Percentiles rank a stretch among this genome's conserved stretches.
Evolutionary conservation across 2,329 filamentous ascomycete genomes (phyloP).

Genomic region (Venturia asperata): DNA sequence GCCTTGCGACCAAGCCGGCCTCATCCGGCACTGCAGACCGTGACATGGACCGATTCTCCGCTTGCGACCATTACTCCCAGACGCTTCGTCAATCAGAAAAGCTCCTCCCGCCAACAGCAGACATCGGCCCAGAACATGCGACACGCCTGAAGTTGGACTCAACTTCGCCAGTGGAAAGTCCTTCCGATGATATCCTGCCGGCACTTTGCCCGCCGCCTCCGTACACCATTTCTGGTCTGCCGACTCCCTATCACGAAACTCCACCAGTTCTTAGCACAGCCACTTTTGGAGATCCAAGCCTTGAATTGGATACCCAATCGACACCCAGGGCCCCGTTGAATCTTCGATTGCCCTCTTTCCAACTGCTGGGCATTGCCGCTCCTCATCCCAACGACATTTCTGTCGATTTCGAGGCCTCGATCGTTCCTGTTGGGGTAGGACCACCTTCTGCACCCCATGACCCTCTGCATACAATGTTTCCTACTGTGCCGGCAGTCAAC

Average conservation of each 20-base stretch:
- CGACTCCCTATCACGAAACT: neutral
- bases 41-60: neutral
- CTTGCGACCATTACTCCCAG: neutral
- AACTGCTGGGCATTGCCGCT: slow-evolving; percentile 44
- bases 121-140: neutral
- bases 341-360: slow-evolving; percentile 48
- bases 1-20: neutral
- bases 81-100: slow-evolving; percentile 1
- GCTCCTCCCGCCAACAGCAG: neutral
- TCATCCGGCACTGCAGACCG: neutral
- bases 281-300: neutral
- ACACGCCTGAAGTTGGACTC: neutral
- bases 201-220: neutral
- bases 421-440: slow-evolving; percentile 31
- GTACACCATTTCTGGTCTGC: neutral
- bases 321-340: slow-evolving; percentile 6
- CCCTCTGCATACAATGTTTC: slow-evolving; percentile 26
- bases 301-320: neutral
- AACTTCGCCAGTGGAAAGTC: neutral
- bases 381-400: slow-evolving; percentile 38
- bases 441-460: slow-evolving; percentile 35
- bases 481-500: neutral
- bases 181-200: neutral
- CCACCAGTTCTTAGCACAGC: slow-evolving; percentile 1
- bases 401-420: slow-evolving; percentile 25